Evolutionary conservation across 2,329 filamentous ascomycete genomes (phyloP).

Genomic region (Cadophora sp.): DNA sequence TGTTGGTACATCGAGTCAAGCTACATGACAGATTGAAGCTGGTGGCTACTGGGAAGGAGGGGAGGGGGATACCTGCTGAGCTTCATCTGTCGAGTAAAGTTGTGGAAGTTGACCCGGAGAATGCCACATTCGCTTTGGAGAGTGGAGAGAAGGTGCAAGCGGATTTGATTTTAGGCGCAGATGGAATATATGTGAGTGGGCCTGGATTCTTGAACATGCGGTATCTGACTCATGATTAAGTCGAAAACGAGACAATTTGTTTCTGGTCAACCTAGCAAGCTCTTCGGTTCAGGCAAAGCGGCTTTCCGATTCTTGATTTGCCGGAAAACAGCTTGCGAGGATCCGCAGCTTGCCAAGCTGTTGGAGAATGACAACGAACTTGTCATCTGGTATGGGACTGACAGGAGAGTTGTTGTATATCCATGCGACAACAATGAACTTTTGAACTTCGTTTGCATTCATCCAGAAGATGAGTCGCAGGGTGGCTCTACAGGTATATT

Average conservation of each 20-base stretch:
- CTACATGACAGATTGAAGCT: not conserved
- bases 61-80: not conserved
- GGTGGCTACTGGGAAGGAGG: not conserved
- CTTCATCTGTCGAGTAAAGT: not conserved
- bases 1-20: not conserved
- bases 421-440: not conserved
- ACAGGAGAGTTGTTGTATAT: not conserved
- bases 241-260: not conserved
- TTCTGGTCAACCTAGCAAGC: not conserved
- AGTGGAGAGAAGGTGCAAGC: not conserved
- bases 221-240: not conserved
- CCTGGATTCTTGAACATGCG: not conserved
- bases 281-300: not conserved
- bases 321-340: not conserved
- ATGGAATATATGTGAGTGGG: not conserved
- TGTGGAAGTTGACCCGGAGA: not conserved
- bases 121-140: not conserved
- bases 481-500: not conserved
- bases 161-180: not conserved
- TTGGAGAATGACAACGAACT: not conserved
- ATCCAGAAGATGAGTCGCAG: not conserved
- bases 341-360: not conserved
- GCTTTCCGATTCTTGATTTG: not conserved
- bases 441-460: not conserved
- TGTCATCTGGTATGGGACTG: not conserved